phyloP scores from a whole-genome alignment of 2,329 filamentous ascomycete species.

The Colletotrichum chlorophyti region DNA sequence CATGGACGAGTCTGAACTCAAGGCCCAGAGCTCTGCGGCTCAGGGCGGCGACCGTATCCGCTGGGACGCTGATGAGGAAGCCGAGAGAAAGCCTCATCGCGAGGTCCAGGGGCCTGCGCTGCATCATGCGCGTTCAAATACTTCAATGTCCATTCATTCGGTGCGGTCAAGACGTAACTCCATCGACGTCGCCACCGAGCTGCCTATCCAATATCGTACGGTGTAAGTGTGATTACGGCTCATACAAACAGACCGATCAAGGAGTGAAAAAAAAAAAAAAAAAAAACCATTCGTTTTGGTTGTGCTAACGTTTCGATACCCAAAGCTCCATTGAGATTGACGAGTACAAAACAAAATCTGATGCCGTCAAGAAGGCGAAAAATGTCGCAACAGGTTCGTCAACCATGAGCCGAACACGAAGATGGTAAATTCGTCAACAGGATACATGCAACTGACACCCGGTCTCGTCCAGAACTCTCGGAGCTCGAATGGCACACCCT shows the following conservation, averaged over 20 bases:
- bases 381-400: slow-evolving; percentile 51
- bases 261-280: slow-evolving; percentile 1
- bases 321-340: slow-evolving; percentile 55
- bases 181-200: slow-evolving; percentile 47
- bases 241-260: slow-evolving; percentile 1
- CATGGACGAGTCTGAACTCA: slow-evolving; percentile 36
- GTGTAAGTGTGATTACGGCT: slow-evolving; percentile 49
- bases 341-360: slow-evolving; percentile 50
- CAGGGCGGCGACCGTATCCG: slow-evolving; percentile 38
- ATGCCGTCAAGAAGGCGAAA: slow-evolving; percentile 47
- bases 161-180: slow-evolving; percentile 42
- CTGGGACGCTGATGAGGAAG: slow-evolving; percentile 46
- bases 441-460: not conserved
- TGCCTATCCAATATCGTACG: slow-evolving; percentile 63
- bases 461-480: slow-evolving; percentile 55
- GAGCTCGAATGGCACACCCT: slow-evolving; percentile 74
- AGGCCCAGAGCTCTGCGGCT: slow-evolving; percentile 25
- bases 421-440: not conserved
- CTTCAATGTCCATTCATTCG: slow-evolving; percentile 50
- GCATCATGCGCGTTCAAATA: slow-evolving; percentile 37
- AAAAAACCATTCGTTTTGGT: not conserved
- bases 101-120: slow-evolving; percentile 28
- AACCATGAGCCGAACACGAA: not conserved
- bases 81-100: slow-evolving; percentile 25
- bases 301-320: slow-evolving; percentile 40